Base-by-base conservation (phyloP, 345 rosid species). In the Linum tenue region DNA sequence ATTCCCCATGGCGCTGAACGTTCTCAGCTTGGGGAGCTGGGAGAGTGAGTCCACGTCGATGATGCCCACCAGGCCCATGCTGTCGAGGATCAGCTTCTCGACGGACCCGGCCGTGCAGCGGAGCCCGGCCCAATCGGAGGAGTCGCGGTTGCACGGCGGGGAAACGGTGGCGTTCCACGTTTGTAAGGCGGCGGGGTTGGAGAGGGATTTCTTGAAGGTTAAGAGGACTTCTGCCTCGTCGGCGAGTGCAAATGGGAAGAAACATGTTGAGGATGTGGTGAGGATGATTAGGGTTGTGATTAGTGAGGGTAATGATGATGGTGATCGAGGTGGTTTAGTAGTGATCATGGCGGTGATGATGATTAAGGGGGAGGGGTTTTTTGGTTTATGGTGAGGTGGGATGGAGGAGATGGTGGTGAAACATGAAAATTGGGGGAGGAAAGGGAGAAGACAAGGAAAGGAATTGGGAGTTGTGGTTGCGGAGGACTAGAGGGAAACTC, bases 1-100 rank as follows among this genome's bases (percentile, higher is more conserved):
- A 65, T 89, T 92, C 69, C 78, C 75, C 80, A 68, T 77, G 16
- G 89, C 78, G 73, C 97, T 87, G 1, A 89, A 53, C 3, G 87
- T 74, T 41, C 79, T 83, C 59, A 92, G 63, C 31, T 65, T 53
- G 0, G 72, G 51, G 61, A 92, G 10, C 2, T 50, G 35, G 5
- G n/a, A 38, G 2, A 89, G 84, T 0, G 77, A 22, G 4, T 81
- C 83, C 0, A 79, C 16, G 66, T 89, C 86, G 0, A 89, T 75
- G 7, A 35, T 3, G 0, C 98, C 95, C 0, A 61, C 14, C 2
- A 92, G 79, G 15, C 77, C 84, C 86, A 83, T 86, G 66, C 62
- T 77, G 59, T 86, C 90, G 0, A 89, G 83, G 12, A 68, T 74
- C 65, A 87, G 64, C 11, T 74, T 85, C 44, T 65, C 72, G 2